Conservation (phyloP, 805 yeast species). For the Candida mattraensis region DNA sequence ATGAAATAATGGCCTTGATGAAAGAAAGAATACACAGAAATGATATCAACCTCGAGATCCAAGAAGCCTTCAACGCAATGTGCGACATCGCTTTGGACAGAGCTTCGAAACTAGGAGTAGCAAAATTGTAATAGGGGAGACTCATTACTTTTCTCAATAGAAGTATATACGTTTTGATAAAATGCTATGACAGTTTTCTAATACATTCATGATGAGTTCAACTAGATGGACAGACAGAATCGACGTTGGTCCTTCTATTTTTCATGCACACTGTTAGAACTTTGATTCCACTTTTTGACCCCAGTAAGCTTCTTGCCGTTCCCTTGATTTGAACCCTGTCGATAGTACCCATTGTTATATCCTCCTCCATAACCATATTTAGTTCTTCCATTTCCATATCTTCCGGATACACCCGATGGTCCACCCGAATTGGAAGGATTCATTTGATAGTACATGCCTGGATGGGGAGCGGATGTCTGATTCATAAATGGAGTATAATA, state of each 20-base stretch:
- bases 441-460: conserved; percentile 14
- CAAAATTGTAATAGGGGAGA: no score
- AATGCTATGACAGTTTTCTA: conserved; percentile 1
- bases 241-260: background rate
- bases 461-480: conserved; percentile 10
- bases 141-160: no score
- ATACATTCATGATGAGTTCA: background rate
- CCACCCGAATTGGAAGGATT: conserved; percentile 1
- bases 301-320: conserved; percentile 7
- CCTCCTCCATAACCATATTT: conserved; percentile 5
- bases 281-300: conserved; percentile 2
- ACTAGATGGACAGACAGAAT: no score
- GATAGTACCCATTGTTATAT: conserved; percentile 6
- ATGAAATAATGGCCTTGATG: conserved; percentile 65
- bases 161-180: no score
- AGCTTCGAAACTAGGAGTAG: conserved; percentile 36
- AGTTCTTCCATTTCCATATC: conserved; percentile 12
- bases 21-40: conserved; percentile 51
- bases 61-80: conserved; percentile 80
- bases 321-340: conserved; percentile 2
- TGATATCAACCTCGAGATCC: conserved; percentile 55
- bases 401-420: no score
- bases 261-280: background rate
- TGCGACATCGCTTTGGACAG: conserved; percentile 88
- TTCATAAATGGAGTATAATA: conserved; percentile 18